Percentiles rank a stretch among this genome's conserved stretches.
These are phyloP conservation scores for Musa schizocarpa DNA, from an alignment of 176 grass and related monocot species.

Conservation along the genomic window DNA sequence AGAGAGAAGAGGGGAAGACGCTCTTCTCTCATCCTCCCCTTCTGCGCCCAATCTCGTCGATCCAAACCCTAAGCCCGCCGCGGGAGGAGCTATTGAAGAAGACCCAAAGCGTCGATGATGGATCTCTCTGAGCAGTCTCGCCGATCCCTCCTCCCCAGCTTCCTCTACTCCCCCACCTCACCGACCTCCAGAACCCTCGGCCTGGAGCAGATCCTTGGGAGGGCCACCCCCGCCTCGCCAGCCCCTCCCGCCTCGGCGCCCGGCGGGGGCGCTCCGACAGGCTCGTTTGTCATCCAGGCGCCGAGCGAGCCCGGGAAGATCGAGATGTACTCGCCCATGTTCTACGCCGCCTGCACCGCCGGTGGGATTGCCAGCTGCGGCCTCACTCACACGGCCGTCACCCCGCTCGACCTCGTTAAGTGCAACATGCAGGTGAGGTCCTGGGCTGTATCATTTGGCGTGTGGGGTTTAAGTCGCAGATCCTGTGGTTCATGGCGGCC, in stretches of 20 bases:
- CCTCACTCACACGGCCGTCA: no score
- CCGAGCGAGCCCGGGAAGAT: conserved; percentile 8
- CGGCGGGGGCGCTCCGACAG: not conserved
- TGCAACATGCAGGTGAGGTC: conserved; percentile 10
- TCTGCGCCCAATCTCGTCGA: not conserved
- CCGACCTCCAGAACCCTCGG: not conserved
- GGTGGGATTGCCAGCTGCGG: no score
- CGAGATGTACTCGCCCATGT: no score
- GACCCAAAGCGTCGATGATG: conserved; percentile 16
- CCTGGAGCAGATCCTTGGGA: not conserved
- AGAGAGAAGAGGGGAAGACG: no score
- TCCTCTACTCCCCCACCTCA: conserved; percentile 30
- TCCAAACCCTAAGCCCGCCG: not conserved
- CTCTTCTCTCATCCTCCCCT: no score
- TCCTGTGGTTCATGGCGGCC: no score
- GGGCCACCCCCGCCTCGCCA: not conserved
- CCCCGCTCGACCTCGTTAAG: no score
- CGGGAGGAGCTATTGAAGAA: not conserved
- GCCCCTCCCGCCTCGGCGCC: not conserved
- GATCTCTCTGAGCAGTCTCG: conserved; percentile 36
- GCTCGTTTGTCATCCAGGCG: conserved; percentile 21
- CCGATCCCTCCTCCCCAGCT: conserved; percentile 38
- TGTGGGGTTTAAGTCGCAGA: not conserved
- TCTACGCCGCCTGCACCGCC: no score
- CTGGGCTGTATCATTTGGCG: not conserved